These are phyloP conservation scores for Boletellus ananas DNA, from an alignment of 768 basidiomycete species.

Conservation along the genomic window DNA sequence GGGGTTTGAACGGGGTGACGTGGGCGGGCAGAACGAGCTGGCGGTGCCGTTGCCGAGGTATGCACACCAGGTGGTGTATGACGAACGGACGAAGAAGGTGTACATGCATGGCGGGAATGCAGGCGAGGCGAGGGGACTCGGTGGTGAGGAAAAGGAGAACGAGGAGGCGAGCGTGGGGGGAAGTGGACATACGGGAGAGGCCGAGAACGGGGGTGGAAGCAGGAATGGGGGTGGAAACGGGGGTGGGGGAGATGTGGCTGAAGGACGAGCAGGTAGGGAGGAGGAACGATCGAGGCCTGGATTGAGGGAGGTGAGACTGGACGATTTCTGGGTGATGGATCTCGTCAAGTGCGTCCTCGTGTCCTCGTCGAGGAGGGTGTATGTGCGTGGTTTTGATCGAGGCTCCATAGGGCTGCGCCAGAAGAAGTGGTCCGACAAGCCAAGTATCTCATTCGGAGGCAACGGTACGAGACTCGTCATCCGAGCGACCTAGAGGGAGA, in stretches of 20 bases:
- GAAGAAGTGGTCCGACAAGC: slow-evolving; percentile 64
- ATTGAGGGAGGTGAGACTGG: slow-evolving; percentile 47
- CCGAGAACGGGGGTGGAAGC: background rate
- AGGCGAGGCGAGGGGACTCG: slow-evolving; percentile 34
- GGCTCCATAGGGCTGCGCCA: slow-evolving; percentile 46
- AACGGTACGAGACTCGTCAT: slow-evolving; percentile 50
- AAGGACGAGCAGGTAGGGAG: background rate
- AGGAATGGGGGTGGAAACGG: background rate
- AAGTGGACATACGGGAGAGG: background rate
- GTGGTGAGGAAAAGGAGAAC: slow-evolving; percentile 26
- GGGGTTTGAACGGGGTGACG: background rate
- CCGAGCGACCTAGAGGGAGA: too few relatives aligned
- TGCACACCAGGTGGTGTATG: slow-evolving; percentile 78
- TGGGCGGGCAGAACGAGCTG: slow-evolving; percentile 17
- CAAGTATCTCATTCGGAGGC: slow-evolving; percentile 61
- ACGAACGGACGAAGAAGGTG: slow-evolving; percentile 48
- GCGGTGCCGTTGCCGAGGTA: slow-evolving; percentile 57
- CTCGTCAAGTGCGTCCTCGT: slow-evolving; percentile 50
- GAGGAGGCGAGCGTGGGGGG: background rate
- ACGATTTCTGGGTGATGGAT: slow-evolving; percentile 78
- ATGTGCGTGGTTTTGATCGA: too few relatives aligned
- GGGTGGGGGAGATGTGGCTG: slow-evolving; percentile 20
- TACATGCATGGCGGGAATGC: slow-evolving; percentile 80
- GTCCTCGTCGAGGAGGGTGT: background rate
- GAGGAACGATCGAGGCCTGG: slow-evolving; percentile 5